Base-by-base conservation (phyloP, 176 grass and related monocot genomes). In the Oryza punctata region DNA sequence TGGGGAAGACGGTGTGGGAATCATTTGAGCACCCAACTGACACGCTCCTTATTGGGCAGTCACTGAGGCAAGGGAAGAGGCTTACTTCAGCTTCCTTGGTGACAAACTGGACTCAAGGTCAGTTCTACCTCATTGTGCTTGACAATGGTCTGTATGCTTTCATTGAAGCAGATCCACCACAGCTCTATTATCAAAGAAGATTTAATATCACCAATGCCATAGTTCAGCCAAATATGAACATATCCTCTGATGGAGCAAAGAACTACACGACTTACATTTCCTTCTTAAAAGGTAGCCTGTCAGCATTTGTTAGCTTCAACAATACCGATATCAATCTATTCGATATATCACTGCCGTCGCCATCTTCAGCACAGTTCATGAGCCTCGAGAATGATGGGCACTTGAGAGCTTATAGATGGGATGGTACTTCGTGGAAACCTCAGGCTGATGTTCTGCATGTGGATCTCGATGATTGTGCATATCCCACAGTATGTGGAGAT, bases 311-410 rank as follows among this genome's bases (percentile, higher is more conserved):
- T 64, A 79, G 65, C 11, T 78, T 78, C 66, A 81, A 69, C 38
- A 76, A 18, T 10, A 80, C 43, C 8, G 15, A 49, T 27, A 69
- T 83, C 70, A 72, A 68, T 70, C 44, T 87, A 47, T 90, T 84
- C 0, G 50, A 87, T 72, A 85, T 92, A 46, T 78, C 81, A 0
- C 27, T 84, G 67, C 72, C 91, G 8, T 54, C 69, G 40, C 66
- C 71, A 78, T 72, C 82, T 72, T 89, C 86, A 52, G 67, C 69
- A 12, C 92, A 94, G 76, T 75, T 82, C 14, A 88, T 92, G 68
- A 93, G 91, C 69, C 70, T 93, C 1, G 86, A 93, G 24, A 71
- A 70, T 12, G 94, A 96, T 45, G 94, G 94, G 60, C 91, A 91
- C 75, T 70, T 93, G 29, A 63, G 81, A 24, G 25, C 82, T 77